Evolutionary conservation across 2,329 filamentous ascomycete species (phyloP), one percentile per base, ranked within the genome.

Genomic region (Myriosclerotinia scirpicola): DNA sequence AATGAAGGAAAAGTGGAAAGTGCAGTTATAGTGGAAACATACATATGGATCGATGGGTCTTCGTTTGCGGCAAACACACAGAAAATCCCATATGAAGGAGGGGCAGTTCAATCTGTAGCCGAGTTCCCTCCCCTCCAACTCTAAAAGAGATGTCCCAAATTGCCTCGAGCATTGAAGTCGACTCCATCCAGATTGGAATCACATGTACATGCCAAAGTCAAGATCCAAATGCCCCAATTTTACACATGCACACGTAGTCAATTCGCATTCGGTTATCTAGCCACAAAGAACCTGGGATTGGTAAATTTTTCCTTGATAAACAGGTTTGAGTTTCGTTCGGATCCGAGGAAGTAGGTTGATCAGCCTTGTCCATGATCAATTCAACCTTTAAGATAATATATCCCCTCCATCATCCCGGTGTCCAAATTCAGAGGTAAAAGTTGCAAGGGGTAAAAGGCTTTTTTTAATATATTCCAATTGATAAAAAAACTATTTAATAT

Each of bases 21-120:
- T 38, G 14, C 20, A 15, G 30, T 38, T 50, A 26, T n/a, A 17
- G 20, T 60, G 58, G 58, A 50, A 50, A 48, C 58, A 26, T 36
- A 14, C 30, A 12, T 14, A 12, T 44, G 11, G 12, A 30, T 52
- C 11, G 20, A 60, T 50, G 58, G 44, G 20, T 26, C 46, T 38
- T 60, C 30, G 30, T 60, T 50, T 38, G 44, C 22, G 14, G 9
- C 26, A 50, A 48, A 50, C 14, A 42, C 56, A 59, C 42, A 30
- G 30, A 36, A 36, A 48, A 36, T 9, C 42, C 26, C 56, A 22
- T 36, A 34, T 26, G 20, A 59, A 59, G 30, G 58, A 60, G 44
- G 58, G 58, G 30, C 26, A 50, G 56, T 30, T 48, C 42, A 59
- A 14, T 15, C 30, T 59, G 42, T 60, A 60, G 11, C 56, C 42